Evolutionary conservation across 2,329 filamentous ascomycete genomes (phyloP).

Genomic region (Penicillium sp.): DNA sequence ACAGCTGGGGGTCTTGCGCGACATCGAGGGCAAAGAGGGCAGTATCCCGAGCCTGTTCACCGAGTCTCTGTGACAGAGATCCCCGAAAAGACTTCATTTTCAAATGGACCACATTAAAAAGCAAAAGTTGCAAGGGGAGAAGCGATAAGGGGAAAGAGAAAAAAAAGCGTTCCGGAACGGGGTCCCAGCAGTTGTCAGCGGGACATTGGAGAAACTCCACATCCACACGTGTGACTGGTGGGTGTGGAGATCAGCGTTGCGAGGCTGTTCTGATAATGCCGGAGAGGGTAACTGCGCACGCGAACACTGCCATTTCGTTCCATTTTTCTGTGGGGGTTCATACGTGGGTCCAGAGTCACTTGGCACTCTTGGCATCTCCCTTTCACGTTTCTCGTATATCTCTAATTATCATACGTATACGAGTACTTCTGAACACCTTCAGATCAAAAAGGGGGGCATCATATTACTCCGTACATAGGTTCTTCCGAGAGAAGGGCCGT

Average conservation of each 20-base stretch:
- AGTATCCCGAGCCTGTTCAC: neutral
- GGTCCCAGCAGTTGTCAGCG: neutral
- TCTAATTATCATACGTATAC: neutral
- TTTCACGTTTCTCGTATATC: too few species aligned
- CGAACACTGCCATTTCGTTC: neutral
- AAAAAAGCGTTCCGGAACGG: neutral
- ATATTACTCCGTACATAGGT: too few species aligned
- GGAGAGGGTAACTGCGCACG: neutral
- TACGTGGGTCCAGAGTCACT: neutral
- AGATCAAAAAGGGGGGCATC: too few species aligned
- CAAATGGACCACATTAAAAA: neutral
- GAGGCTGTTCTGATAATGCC: neutral
- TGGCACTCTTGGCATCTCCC: neutral
- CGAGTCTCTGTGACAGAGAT: constrained; percentile 1
- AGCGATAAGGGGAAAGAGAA: neutral
- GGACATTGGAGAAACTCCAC: neutral
- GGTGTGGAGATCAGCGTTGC: neutral
- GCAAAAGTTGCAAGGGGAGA: neutral
- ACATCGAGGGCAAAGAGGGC: constrained; percentile 4
- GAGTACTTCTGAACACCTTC: too few species aligned
- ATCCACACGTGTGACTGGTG: neutral
- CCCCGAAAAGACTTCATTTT: constrained; percentile 9
- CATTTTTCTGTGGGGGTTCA: neutral
- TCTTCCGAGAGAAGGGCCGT: too few species aligned
- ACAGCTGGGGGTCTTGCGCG: constrained; percentile 12